A percentile compares a stretch with the other conserved stretches of the same genome.
phyloP scores from a whole-genome alignment of 257 asterid species.

The Fraxinus anomala region DNA sequence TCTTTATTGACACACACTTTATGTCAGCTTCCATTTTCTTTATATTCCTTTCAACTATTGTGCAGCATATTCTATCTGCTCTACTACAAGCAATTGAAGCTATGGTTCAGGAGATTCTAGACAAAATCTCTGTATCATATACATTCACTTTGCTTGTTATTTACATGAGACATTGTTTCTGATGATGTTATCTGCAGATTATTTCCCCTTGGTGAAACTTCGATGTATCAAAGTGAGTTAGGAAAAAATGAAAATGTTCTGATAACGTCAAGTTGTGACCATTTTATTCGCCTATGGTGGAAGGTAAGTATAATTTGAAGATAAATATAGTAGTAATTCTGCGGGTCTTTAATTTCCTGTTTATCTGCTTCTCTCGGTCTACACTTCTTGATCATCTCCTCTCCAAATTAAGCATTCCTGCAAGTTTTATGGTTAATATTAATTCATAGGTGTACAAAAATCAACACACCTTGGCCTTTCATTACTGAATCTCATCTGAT shows the following conservation, averaged over 20 bases:
- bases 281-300: conserved; percentile 68
- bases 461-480: neutral
- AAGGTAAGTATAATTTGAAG: conserved; percentile 47
- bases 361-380: neutral
- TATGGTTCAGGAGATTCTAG: neutral
- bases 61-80: conserved; percentile 1
- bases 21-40: neutral
- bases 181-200: conserved; percentile 48
- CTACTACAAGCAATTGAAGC: neutral
- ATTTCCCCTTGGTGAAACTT: conserved; percentile 48
- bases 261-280: conserved; percentile 80
- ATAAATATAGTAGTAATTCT: neutral
- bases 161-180: conserved; percentile 1
- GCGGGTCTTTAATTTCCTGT: neutral
- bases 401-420: conserved; percentile 6
- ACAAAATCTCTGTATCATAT: neutral
- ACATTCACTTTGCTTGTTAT: conserved; percentile 10
- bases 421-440: neutral
- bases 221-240: conserved; percentile 34
- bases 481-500: neutral
- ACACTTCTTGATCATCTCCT: neutral
- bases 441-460: conserved; percentile 9
- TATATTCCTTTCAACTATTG: neutral
- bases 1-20: neutral
- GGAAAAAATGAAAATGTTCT: conserved; percentile 52